Evolutionary conservation across 306 rosid species (phyloP), one percentile per base, ranked within the genome.

Genomic region (Vigna unguiculata): DNA sequence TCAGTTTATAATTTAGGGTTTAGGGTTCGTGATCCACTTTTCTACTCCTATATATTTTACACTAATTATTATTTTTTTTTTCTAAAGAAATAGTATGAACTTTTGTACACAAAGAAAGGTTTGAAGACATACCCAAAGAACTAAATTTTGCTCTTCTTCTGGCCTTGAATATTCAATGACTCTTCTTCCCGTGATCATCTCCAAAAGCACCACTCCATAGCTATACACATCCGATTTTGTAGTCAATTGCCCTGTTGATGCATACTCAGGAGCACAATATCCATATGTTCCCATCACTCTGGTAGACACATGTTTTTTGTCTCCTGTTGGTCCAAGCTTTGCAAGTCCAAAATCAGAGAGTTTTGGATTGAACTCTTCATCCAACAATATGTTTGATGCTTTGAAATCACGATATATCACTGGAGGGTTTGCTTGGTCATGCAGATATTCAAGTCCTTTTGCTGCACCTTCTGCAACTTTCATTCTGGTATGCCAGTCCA

Each of bases 231-330:
- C 97, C 2, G 98, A 91, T 85, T 87, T 91, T 5, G 93, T 74
- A 1, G 88, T 90, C 81, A 93, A 80, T 4, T 93, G 90, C 15
- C 98, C 98, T 0, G 97, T 93, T 32, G 80, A 81, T 46, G 97
- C 97, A 83, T 93, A 93, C 77, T 93, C 98, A 2, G 98, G 98
- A 69, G 98, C 97, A 84, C 97, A 93, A 10, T 93, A 93, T 68
- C 98, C 98, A 57, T 93, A 93, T 71, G 98, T 93, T 59, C 97
- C 98, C 98, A 93, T 93, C 28, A 93, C 97, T 81, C 98, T 87
- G 8, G 98, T 90, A n/a, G 98, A 93, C 1, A 93, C 97, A 75
- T 91, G 90, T 16, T 85, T 54, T 67, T 69, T 85, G 36, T 87
- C 97, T 2, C 93, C 96, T 1, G 82, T 90, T 22, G 96, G 97